Evolutionary conservation across 768 basidiomycete species (phyloP), one percentile per base, ranked within the genome.

Genomic region (Termitomyces sp.): DNA sequence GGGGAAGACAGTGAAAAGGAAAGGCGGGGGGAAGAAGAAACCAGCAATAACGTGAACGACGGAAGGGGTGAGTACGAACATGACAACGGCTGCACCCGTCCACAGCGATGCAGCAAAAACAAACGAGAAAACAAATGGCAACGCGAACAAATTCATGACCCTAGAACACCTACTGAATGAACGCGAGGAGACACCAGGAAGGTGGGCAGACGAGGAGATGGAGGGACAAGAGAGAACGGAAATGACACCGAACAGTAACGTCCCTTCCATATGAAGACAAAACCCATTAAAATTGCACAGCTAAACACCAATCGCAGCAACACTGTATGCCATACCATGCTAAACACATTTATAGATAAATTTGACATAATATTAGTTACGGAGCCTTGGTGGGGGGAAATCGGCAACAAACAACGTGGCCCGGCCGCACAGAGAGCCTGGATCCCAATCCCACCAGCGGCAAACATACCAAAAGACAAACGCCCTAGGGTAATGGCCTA

Each of bases 161-260:
- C 18, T n/a, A 4, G 18, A 41, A n/a, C 2, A 41, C 18, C 41
- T 41, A 1, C 41, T 41, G 1, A n/a, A 41, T 8, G 18, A 7
- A 0, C 0, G 7, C 3, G 18, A 5, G 6, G 33, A 33, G 1
- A 5, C 3, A 6, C 33, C 6, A 5, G 33, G 3, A 7, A 1
- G 3, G 6, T 33, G 33, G 33, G 33, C 33, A 33, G 33, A 33
- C 6, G 6, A 42, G 1, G 15, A 42, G 6, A 6, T 33, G 15
- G 18, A n/a, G n/a, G 41, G 18, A 9, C 15, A n/a, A 16, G 15
- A 39, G n/a, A 1, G 9, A 20, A 44, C 20, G 20, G 20, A 11
- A 2, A 20, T 6, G 22, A 0, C 2, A 9, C 6, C 6, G 4
- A 33, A 30, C 2, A 2, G 16, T 47, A 30, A 47, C 2, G 16